Base-by-base conservation (phyloP, 345 rosid genomes). In the Salix dunnii region DNA sequence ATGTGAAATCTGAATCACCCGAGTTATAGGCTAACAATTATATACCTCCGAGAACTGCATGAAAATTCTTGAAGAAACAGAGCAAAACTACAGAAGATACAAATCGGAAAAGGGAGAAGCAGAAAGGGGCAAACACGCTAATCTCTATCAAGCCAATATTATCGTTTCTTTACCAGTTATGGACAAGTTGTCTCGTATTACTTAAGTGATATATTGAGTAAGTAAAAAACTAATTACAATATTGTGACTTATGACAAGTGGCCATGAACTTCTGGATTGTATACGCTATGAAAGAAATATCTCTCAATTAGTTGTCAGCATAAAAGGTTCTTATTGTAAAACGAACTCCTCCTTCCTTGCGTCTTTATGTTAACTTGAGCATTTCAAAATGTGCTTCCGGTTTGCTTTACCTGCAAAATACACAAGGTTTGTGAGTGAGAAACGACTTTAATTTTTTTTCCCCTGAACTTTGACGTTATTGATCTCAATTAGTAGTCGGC, bases 401-500 rank as follows among this genome's bases (percentile, higher is more conserved):
- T 81, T 88, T 83, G 85, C 86, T 76, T 86, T 91, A 67, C 98
- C 97, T 94, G 90, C 86, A 85, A 80, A 77, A 69, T 27, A 43
- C 43, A 51, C 20, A 61, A 70, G 40, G 58, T 36, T 68, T 14
- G 68, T 23, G 21, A 75, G 76, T 78, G 42, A 77, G 74, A 79
- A 43, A 33, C 61, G 48, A 17, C 25, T 27, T 64, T 38, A 30
- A 5, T 2, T 35, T 8, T 27, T 9, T 4, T 62, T 14, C 51
- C 7, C 60, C n/a, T 21, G 48, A 18, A 38, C 49, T 72, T 25
- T 5, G 49, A 36, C 49, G 5, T 13, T 51, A 14, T 23, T 25
- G 20, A 1, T 17, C 20, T 6, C 7, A 21, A 62, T 67, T 33
- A 3, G 21, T 70, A 66, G 20, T 42, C 55, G 67, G 21, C 28